phyloP scores from a whole-genome alignment of 2,329 filamentous ascomycete species.

The Botrytis fabae region DNA sequence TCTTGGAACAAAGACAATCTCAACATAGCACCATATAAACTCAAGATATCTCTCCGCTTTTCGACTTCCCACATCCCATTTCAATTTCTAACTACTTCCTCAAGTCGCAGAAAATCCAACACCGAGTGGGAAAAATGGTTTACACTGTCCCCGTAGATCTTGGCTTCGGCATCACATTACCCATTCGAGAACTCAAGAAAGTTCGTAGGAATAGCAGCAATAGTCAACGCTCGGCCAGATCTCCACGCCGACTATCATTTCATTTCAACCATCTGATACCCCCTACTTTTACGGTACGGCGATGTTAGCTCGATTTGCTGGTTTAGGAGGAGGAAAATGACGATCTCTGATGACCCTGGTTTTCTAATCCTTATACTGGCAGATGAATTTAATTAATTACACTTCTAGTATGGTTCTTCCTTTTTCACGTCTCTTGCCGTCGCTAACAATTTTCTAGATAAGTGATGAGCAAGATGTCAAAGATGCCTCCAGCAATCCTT shows the following conservation, averaged over 20 bases:
- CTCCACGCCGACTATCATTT: background rate
- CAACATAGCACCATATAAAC: background rate
- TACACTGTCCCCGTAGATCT: background rate
- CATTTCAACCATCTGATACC: background rate
- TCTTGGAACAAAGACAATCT: background rate
- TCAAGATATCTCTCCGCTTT: background rate
- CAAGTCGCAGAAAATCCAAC: background rate
- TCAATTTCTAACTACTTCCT: background rate
- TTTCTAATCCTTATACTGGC: background rate
- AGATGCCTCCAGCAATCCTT: background rate
- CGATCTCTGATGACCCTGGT: background rate
- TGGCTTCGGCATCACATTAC: background rate
- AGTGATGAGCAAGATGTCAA: background rate
- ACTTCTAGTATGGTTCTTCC: background rate
- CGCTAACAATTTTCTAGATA: background rate
- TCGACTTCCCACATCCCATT: background rate
- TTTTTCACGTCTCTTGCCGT: too few species aligned
- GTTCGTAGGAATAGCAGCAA: background rate
- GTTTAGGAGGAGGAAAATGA: background rate
- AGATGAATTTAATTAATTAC: too few species aligned
- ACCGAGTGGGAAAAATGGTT: background rate
- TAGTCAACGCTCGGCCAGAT: background rate
- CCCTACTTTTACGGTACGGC: background rate
- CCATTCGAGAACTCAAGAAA: background rate
- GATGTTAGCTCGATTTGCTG: background rate